Percentiles rank a stretch among this genome's conserved stretches.
Evolutionary conservation across 495 filamentous ascomycete species (phyloP).

Genomic region (Terfezia boudieri): DNA sequence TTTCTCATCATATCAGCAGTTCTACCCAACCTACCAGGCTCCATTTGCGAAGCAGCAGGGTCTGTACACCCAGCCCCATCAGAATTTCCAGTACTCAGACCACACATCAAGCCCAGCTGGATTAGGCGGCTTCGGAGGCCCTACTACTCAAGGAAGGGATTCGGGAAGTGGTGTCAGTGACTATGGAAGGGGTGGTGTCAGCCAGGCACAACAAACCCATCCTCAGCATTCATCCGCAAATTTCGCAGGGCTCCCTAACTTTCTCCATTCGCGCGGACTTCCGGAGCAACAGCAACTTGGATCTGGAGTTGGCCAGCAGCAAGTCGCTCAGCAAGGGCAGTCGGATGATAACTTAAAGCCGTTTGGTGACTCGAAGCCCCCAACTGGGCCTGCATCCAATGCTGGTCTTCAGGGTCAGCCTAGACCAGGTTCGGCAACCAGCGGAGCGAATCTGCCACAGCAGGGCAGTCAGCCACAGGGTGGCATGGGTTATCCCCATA

Average conservation of each 20-base stretch:
- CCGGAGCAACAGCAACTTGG: slow-evolving; percentile 18
- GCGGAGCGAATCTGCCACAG: slow-evolving; percentile 15
- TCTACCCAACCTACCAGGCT: slow-evolving; percentile 15
- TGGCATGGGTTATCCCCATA: slow-evolving; percentile 12
- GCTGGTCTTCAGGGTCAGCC: slow-evolving; percentile 18
- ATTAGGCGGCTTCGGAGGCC: slow-evolving; percentile 17
- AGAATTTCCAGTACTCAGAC: slow-evolving; percentile 16
- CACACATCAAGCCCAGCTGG: slow-evolving; percentile 14
- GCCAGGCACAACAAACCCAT: slow-evolving; percentile 14
- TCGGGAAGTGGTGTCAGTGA: slow-evolving; percentile 7
- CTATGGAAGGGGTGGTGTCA: slow-evolving; percentile 14
- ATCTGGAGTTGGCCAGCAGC: slow-evolving; percentile 11
- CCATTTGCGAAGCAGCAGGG: slow-evolving; percentile 17
- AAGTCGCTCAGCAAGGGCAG: slow-evolving; percentile 13
- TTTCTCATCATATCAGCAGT: slow-evolving; percentile 9
- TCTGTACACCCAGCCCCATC: slow-evolving; percentile 17
- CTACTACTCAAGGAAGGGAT: slow-evolving; percentile 16
- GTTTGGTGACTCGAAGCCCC: slow-evolving; percentile 19
- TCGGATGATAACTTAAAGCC: slow-evolving; percentile 17
- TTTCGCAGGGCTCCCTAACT: slow-evolving; percentile 14
- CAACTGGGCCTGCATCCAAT: slow-evolving; percentile 17
- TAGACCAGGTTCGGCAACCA: slow-evolving; percentile 17
- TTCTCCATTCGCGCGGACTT: slow-evolving; percentile 12
- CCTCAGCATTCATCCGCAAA: slow-evolving; percentile 13
- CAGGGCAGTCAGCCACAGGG: slow-evolving; percentile 8